Evolutionary conservation across 805 yeast genomes (phyloP), one percentile per base, ranked within the genome.

Genomic region (Lipomyces anomalus): DNA sequence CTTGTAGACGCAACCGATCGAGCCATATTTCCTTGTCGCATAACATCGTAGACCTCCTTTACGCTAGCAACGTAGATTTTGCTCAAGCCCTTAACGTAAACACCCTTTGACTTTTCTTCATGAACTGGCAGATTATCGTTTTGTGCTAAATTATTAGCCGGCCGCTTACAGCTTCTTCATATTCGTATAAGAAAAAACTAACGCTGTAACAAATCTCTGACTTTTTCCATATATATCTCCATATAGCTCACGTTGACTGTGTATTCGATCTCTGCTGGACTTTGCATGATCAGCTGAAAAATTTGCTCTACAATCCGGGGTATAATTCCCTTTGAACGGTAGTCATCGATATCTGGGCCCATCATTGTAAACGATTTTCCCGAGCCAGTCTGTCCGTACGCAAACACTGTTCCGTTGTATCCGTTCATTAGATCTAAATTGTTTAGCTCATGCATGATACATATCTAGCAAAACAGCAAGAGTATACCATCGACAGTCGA

Each of bases 161-260:
- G 17, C 13, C 7, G 13, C 40, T 38, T 7, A 6, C 40, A 26
- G 30, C 30, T 9, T 9, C 11, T 9, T 13, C 30, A 13, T 26
- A 26, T 9, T 13, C 30, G 30, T 26, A 26, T 4, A 28, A 21
- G 16, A 17, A 5, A 7, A 34, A 28, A 34, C 53, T 37, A 52
- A 0, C 71, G 68, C n/a, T 69, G 70, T 28, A 89, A 67, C 44
- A 88, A 67, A 61, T 89, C 97, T 50, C 74, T 68, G 34, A 88
- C 74, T 36, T 74, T 76, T 52, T 89, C 96, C 72, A 83, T 75
- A 62, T 84, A 83, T 9, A 89, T 79, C 58, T 89, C 96, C 79
- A 85, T 72, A 53, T 79, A 81, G 11, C 86, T 79, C 1, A 84
- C 81, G 3, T 78, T 75, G 7, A 86, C 80, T 0, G 78, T 76